Conservation (phyloP, 2,329 filamentous ascomycete genomes). For the Fusarium oxysporum region DNA sequence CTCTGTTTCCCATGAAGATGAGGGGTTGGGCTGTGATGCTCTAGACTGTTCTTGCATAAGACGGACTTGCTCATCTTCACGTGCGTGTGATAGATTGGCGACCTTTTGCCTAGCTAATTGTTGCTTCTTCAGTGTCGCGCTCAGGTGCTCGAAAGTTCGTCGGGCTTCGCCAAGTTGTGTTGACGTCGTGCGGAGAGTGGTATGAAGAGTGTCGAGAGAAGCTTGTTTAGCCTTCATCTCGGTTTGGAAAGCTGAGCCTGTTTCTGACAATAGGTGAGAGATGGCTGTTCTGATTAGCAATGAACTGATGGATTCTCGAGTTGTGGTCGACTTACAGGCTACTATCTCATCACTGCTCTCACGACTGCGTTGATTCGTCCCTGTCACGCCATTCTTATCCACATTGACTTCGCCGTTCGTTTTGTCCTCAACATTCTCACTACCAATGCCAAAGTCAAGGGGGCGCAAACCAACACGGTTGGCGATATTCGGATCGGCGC, state of each 20-base stretch:
- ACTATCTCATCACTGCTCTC: slow-evolving; percentile 86
- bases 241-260: slow-evolving; percentile 80
- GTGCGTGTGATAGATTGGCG: slow-evolving; percentile 79
- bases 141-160: slow-evolving; percentile 77
- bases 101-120: slow-evolving; percentile 78
- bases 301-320: not conserved
- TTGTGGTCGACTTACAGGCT: slow-evolving; percentile 68
- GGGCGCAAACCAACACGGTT: slow-evolving; percentile 91
- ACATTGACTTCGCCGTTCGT: slow-evolving; percentile 56
- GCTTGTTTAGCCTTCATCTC: slow-evolving; percentile 88
- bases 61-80: slow-evolving; percentile 74
- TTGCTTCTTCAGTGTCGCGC: slow-evolving; percentile 72
- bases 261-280: slow-evolving; percentile 82
- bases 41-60: slow-evolving; percentile 56
- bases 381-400: slow-evolving; percentile 59
- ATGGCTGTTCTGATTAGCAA: slow-evolving; percentile 67
- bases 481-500: slow-evolving; percentile 90
- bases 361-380: slow-evolving; percentile 66
- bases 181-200: slow-evolving; percentile 83
- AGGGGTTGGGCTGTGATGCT: slow-evolving; percentile 58
- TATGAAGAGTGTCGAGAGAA: slow-evolving; percentile 83
- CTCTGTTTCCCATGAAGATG: slow-evolving; percentile 65
- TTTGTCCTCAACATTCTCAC: slow-evolving; percentile 64
- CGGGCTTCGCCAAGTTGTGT: slow-evolving; percentile 82
- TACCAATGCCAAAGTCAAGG: slow-evolving; percentile 93